Base-by-base conservation (phyloP, 2,329 filamentous ascomycete genomes). In the Ascochyta clinopodiicola region DNA sequence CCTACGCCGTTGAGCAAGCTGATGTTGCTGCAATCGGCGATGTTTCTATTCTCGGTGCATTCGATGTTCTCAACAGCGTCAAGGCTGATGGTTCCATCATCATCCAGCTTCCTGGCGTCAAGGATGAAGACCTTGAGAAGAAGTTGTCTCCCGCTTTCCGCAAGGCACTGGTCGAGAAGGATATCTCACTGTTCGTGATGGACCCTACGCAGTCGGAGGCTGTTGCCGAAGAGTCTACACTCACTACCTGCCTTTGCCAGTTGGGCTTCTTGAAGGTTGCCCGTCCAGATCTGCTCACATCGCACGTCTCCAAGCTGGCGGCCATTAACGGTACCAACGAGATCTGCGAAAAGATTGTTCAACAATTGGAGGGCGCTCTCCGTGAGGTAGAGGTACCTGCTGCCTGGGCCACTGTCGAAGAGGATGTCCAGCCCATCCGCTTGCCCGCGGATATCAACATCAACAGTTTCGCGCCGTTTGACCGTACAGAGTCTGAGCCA, bases 101-200 rank as follows among this genome's bases (percentile, higher is more conserved):
- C 51, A 70, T 97, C 37, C 90, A 88, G 69, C 83, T 95, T 22
- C 84, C 91, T 25, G 88, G 87, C 64, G 86, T 91, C 74, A 96
- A 96, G 79, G 86, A 92, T 46, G 94, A 96, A 39, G 92, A 97
- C 32, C 75, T 93, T 6, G 94, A 98, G 80, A 96, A 96, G 84
- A 88, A 90, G 66, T 80, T 99, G 6, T 86, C 91, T 2, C 81
- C 83, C 34, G 75, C 81, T 42, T 85, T 95, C 61, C 88, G 90
- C 71, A 91, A 90, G 76, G 81, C 84, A 13, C 78, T 97, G 45
- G 85, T 86, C 49, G 82, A 86, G 68, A 91, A 90, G 75, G 82
- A 84, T 31, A 80, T 93, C 31, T 79, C 88, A 59, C 82, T 99
- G 32, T 90, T 88, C 66, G 79, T 96, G 31, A 76, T 98, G 13